These are phyloP conservation scores for Claviceps monticola DNA, from an alignment of 2,329 filamentous ascomycete genomes.

Conservation along the genomic window DNA sequence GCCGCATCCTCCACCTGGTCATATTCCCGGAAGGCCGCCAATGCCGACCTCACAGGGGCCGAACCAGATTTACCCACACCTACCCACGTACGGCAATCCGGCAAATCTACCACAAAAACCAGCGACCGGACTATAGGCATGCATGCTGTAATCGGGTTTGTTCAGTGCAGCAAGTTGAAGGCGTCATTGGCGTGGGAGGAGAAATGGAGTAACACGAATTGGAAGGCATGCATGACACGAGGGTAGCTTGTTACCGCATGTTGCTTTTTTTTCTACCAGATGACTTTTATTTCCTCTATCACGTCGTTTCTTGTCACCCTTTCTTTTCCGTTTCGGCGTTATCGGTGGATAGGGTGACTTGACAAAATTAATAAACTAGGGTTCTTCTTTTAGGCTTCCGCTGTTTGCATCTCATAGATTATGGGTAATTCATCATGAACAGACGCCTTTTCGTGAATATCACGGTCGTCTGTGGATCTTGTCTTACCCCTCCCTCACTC, in stretches of 20 bases:
- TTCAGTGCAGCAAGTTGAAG: constrained; percentile 12
- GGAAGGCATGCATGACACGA: background rate
- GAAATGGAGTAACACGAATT: constrained; percentile 5
- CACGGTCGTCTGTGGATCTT: too few species aligned
- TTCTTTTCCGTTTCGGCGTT: constrained; percentile 21
- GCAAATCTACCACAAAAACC: constrained; percentile 47
- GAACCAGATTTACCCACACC: constrained; percentile 34
- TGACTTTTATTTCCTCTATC: background rate
- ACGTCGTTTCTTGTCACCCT: background rate
- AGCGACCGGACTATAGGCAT: constrained; percentile 31
- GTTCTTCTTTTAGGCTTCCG: background rate
- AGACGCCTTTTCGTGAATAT: too few species aligned
- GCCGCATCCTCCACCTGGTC: constrained; percentile 26
- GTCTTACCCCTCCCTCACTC: too few species aligned
- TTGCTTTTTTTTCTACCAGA: background rate
- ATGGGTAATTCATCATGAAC: too few species aligned
- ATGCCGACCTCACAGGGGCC: constrained; percentile 28
- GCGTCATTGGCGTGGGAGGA: constrained; percentile 19
- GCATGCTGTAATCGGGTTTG: constrained; percentile 13
- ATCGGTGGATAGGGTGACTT: constrained; percentile 20
- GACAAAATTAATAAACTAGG: background rate
- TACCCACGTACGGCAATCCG: constrained; percentile 45
- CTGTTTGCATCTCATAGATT: background rate
- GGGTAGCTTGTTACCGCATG: constrained; percentile 14
- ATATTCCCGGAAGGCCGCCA: constrained; percentile 32